phyloP scores from a whole-genome alignment of 2,329 filamentous ascomycete genomes.

The Seiridium unicorne region DNA sequence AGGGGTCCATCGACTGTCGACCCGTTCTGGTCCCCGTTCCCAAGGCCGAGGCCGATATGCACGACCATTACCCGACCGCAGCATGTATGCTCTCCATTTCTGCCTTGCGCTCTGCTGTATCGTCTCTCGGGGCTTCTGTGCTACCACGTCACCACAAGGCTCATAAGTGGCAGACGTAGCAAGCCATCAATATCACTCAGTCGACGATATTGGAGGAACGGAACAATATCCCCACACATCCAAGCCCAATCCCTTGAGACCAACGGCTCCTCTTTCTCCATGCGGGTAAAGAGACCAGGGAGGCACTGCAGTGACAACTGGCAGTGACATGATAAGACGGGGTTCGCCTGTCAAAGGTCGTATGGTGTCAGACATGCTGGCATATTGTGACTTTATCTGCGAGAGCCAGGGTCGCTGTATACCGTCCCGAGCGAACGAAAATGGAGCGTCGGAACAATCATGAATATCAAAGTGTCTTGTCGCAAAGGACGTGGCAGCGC shows the following conservation, averaged over 20 bases:
- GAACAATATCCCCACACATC: background rate
- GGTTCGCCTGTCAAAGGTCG: background rate
- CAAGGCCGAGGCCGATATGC: no score
- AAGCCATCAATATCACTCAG: background rate
- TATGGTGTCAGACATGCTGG: background rate
- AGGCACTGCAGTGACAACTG: constrained; percentile 3
- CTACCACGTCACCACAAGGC: background rate
- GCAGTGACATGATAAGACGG: background rate
- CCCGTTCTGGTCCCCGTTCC: no score
- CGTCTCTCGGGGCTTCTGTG: no score
- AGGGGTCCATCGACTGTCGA: no score
- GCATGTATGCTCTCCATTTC: no score
- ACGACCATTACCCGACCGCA: no score
- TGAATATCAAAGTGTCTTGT: background rate
- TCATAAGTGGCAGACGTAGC: background rate
- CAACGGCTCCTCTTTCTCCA: background rate
- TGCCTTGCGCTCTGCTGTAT: no score
- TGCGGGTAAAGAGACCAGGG: background rate
- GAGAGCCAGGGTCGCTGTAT: no score
- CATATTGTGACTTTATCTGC: background rate
- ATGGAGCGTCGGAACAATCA: background rate
- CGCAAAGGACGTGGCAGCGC: background rate
- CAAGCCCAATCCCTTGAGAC: background rate
- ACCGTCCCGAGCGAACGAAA: no score
- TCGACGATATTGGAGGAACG: background rate